Evolutionary conservation across 2,329 filamentous ascomycete species (phyloP), one percentile per base, ranked within the genome.

Genomic region (Leptodontidium sp.): DNA sequence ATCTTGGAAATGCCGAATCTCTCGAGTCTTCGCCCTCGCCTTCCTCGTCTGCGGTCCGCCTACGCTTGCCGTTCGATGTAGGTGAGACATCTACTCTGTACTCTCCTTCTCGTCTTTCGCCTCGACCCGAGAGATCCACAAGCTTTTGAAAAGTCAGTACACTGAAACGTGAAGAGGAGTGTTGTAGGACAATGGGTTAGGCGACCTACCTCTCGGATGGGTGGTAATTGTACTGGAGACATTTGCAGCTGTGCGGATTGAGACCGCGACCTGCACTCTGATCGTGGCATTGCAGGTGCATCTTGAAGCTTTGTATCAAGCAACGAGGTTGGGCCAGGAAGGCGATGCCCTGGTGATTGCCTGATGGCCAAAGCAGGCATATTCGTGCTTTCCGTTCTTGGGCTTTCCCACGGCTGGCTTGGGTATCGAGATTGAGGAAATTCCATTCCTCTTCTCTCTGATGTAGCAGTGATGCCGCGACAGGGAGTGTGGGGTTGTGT

Each of bases 41-140:
- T 12, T 69, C 68, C 14, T 71, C 68, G n/a, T 72, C 73, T 5
- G 17, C 15, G 26, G 72, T 73, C 11, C 72, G 68, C 53, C 72
- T 65, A 24, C 74, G 71, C 64, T 75, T 75, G 61, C 66, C 32
- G 29, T 9, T 55, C 14, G 62, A 53, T 15, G 32, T 57, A 26
- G 62, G 62, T n/a, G 62, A 64, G 5, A 29, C 62, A 21, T 64
- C 50, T 15, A 12, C 14, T 55, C 62, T 57, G 35, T 52, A 40
- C 38, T 64, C 62, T n/a, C 9, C 49, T 35, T 57, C 21, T 40
- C 49, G 38, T 55, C 61, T 52, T 49, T 62, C 59, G 17, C 40
- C 45, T 9, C 64, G 64, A 11, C 32, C 45, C 12, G 64, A 61
- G 3, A 66, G n/a, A 40, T 64, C 62, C 12, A 64, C 49, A 9